Evolutionary conservation across 441 rosid species (phyloP).

Genomic region (Erodium moschatum): DNA sequence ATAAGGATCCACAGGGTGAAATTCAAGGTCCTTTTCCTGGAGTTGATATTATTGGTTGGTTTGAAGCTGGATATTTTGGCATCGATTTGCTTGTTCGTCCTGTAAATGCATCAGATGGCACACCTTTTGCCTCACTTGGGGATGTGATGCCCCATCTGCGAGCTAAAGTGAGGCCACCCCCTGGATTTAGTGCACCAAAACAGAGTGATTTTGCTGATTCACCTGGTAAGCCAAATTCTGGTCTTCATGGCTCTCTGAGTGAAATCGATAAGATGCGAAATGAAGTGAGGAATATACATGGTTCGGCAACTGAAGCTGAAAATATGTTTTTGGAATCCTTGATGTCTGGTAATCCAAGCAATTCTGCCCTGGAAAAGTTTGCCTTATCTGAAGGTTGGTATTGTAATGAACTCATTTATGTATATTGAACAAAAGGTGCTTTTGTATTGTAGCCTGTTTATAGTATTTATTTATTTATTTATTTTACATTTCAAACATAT

Average conservation of each 20-base stretch:
- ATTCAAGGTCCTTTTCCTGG: conserved; percentile 95
- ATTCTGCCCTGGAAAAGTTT: conserved; percentile 29
- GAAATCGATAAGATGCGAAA: conserved; percentile 45
- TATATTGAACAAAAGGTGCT: background rate
- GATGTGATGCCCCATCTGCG: conserved; percentile 98
- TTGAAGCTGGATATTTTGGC: conserved; percentile 95
- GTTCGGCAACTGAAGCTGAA: conserved; percentile 67
- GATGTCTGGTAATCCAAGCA: conserved; percentile 56
- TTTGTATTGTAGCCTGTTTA: background rate
- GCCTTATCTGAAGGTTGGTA: conserved; percentile 45
- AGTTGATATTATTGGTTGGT: conserved; percentile 90
- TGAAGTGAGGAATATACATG: conserved; percentile 49
- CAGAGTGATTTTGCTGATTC: conserved; percentile 51
- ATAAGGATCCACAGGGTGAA: conserved; percentile 95
- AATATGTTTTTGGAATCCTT: conserved; percentile 85
- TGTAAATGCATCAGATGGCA: conserved; percentile 60
- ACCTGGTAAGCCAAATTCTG: conserved; percentile 36
- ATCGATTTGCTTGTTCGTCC: conserved; percentile 76
- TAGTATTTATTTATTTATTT: no score
- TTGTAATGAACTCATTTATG: background rate
- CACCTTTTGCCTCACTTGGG: conserved; percentile 68
- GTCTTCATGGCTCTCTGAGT: conserved; percentile 36
- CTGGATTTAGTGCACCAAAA: conserved; percentile 70
- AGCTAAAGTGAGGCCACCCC: conserved; percentile 93
- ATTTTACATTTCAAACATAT: background rate